A percentile compares a stretch with the other conserved stretches of the same genome.
phyloP scores from a whole-genome alignment of 352 stramenopile genomes.

The Globisporangium spiculum region DNA sequence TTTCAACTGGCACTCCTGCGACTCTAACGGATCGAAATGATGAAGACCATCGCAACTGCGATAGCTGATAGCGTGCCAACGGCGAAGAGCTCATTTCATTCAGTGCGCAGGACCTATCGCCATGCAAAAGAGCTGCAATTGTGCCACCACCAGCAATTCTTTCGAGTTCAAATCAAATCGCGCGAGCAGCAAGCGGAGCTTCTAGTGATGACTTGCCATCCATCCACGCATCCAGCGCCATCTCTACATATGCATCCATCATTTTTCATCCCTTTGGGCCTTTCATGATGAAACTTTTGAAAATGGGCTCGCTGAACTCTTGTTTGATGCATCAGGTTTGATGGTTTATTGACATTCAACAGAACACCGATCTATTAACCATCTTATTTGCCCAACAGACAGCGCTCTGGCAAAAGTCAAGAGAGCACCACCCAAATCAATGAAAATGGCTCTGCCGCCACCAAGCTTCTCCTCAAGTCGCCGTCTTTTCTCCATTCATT shows the following conservation, averaged over 20 bases:
- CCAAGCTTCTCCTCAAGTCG: neutral
- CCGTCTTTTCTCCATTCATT: neutral
- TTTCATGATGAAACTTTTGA: neutral
- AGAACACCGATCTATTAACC: neutral
- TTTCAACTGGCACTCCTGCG: no score
- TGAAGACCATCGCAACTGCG: no score
- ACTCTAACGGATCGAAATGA: no score
- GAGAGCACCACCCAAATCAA: neutral
- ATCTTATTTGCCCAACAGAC: neutral
- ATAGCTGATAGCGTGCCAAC: no score
- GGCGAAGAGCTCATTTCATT: no score
- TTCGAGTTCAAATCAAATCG: neutral
- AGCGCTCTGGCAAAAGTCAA: neutral
- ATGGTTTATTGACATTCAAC: neutral
- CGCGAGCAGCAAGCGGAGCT: neutral
- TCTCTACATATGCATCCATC: neutral
- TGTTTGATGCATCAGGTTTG: neutral
- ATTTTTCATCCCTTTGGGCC: no score
- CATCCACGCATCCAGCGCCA: neutral
- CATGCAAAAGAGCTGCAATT: neutral
- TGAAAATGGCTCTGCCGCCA: neutral
- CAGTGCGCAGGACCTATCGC: neutral
- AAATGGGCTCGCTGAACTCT: neutral
- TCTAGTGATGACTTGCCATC: neutral
- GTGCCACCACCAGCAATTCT: no score